Percentiles rank a stretch among this genome's conserved stretches.
Evolutionary conservation across 805 yeast species (phyloP).

Genomic region (Teunomyces pallodes): DNA sequence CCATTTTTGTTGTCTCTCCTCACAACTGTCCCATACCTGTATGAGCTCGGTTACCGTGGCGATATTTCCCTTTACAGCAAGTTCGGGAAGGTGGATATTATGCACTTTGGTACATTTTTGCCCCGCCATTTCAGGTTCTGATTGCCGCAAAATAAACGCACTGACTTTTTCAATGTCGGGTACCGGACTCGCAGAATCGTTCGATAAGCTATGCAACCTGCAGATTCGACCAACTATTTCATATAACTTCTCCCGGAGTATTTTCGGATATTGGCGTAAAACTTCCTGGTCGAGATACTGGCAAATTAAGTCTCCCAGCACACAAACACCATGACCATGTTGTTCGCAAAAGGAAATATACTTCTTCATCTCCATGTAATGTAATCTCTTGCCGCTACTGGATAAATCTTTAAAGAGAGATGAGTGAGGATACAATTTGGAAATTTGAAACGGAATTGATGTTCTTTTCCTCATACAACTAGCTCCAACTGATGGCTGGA

Average conservation of each 20-base stretch:
- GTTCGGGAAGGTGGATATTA: background rate
- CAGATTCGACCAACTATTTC: background rate
- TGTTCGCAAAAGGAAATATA: background rate
- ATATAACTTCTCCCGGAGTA: background rate
- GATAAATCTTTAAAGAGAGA: background rate
- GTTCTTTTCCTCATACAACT: background rate
- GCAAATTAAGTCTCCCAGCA: background rate
- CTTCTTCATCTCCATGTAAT: background rate
- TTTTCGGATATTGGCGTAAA: background rate
- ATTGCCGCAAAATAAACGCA: background rate
- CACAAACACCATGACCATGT: background rate
- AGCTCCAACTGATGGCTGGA: background rate
- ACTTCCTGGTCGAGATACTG: background rate
- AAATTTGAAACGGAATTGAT: too few species aligned
- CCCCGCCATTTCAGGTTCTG: background rate
- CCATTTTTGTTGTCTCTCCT: background rate
- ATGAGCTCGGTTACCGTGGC: slow-evolving; percentile 2
- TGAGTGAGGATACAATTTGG: background rate
- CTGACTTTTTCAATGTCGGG: background rate
- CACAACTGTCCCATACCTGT: background rate
- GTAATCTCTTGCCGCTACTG: background rate
- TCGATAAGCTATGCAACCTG: background rate
- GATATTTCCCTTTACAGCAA: background rate
- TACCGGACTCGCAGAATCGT: background rate
- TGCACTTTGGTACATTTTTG: background rate